These are phyloP conservation scores for Wallacemonas sp. DNA, from an alignment of 208 protist genomes.

Conservation along the genomic window DNA sequence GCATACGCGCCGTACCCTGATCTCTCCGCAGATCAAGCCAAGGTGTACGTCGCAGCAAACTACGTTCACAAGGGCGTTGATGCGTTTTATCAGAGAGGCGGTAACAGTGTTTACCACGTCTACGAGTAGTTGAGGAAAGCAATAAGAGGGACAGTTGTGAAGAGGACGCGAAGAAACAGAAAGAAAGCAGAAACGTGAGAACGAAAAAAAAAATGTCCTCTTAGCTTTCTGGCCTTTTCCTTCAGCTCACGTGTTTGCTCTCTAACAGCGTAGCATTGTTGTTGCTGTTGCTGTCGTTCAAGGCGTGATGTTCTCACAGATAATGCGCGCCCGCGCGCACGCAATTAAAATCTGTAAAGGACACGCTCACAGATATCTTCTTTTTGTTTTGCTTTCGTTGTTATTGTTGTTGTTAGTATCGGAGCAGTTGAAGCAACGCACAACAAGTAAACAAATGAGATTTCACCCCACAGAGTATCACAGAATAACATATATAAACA, in stretches of 20 bases:
- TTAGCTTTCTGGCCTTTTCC: background rate
- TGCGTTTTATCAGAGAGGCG: constrained; percentile 76
- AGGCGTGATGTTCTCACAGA: too few relatives aligned
- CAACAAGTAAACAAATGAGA: too few relatives aligned
- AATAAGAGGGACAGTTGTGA: too few relatives aligned
- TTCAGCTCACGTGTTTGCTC: background rate
- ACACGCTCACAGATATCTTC: too few relatives aligned
- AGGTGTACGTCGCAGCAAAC: constrained; percentile 72
- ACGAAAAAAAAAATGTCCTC: background rate
- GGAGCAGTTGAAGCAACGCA: too few relatives aligned
- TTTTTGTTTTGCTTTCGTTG: too few relatives aligned
- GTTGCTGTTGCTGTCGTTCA: background rate
- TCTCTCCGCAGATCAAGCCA: constrained; percentile 56
- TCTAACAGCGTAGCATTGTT: background rate
- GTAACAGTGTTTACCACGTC: constrained; percentile 57
- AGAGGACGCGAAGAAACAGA: background rate
- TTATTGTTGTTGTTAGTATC: too few relatives aligned
- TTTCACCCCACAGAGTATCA: too few relatives aligned
- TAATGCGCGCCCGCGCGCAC: too few relatives aligned
- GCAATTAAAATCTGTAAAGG: too few relatives aligned
- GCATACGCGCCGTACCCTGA: constrained; percentile 71
- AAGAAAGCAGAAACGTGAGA: background rate
- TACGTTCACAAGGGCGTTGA: constrained; percentile 74
- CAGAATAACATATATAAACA: too few relatives aligned
- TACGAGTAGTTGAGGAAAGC: constrained; percentile 41